Base-by-base conservation (phyloP, 768 basidiomycete genomes). In the Cubamyces sp. region DNA sequence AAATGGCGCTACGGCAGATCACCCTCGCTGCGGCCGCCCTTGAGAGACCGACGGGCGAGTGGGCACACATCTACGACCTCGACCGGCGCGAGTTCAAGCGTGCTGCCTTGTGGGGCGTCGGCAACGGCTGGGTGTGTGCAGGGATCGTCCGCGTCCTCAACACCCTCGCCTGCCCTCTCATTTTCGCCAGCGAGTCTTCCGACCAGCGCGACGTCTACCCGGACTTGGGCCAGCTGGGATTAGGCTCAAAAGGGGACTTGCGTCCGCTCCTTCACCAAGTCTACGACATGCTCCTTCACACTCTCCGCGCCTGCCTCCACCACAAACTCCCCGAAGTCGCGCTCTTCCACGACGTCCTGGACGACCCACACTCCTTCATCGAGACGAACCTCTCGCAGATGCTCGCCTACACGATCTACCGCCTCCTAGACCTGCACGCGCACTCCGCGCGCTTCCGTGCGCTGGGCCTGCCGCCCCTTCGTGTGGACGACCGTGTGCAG, bases 311-410 rank as follows among this genome's bases (percentile, higher is more conserved):
- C 9, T 61, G 60, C 41, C 57, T 69, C 1, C 19, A 11, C 15
- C 64, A 67, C 43, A 62, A 65, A 2, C 66, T 63, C 41, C 39
- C 63, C 0, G 57, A 66, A 54, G 16, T 45, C 8, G 57, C 60
- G 21, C 64, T 68, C 28, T 67, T 71, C 57, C 69, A 67, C 65
- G 62, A 71, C 52, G 48, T 69, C 19, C 49, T 71, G n/a, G 67
- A 66, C 61, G 69, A 70, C 47, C 28, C 55, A 12, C 16, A 45
- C 12, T 54, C 59, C 8, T 71, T 71, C 55, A 57, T 68, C 26
- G 70, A 71, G 61, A 65, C 67, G 9, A 71, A 69, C 45, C 54
- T 68, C 26, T 52, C 69, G 9, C 70, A 71, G 47, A 66, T 70
- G 60, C 51, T 71, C n/a, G 40, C 69, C n/a, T 71, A 69, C 60